Evolutionary conservation across 2,329 filamentous ascomycete species (phyloP).

Genomic region (Ophiostoma sp.): DNA sequence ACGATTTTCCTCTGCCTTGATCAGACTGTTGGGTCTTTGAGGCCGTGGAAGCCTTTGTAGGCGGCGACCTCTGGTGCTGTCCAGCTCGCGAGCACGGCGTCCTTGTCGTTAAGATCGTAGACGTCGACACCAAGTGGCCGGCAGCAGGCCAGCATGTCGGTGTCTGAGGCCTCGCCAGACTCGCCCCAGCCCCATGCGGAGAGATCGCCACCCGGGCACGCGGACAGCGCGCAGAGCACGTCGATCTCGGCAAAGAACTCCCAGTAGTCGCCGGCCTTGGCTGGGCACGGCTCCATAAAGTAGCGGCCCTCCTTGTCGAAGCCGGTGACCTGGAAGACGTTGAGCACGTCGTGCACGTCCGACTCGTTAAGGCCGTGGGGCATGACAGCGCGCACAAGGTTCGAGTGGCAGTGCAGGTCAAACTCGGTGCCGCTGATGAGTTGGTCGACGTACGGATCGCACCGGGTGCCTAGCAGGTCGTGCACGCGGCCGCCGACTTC

Average conservation of each 20-base stretch:
- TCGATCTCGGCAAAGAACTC: conserved; percentile 79
- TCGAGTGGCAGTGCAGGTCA: conserved; percentile 80
- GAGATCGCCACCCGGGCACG: conserved; percentile 75
- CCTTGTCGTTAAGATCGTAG: conserved; percentile 33
- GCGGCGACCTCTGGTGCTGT: conserved; percentile 6
- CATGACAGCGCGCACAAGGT: conserved; percentile 66
- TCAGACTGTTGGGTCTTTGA: conserved; percentile 2
- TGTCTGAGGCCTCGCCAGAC: conserved; percentile 45
- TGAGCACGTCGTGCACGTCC: conserved; percentile 80
- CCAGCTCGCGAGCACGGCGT: conserved; percentile 6
- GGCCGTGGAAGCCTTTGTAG: conserved; percentile 13
- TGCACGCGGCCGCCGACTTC: conserved; percentile 63
- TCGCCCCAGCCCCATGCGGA: conserved; percentile 76
- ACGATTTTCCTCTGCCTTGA: not conserved
- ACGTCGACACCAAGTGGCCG: conserved; percentile 70
- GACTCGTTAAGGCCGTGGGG: conserved; percentile 63
- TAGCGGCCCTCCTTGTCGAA: conserved; percentile 66
- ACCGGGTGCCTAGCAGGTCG: conserved; percentile 75
- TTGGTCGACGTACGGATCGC: conserved; percentile 76
- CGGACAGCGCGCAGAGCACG: conserved; percentile 49
- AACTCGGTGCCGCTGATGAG: conserved; percentile 66
- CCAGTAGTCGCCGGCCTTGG: conserved; percentile 52
- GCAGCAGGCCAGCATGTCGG: conserved; percentile 65
- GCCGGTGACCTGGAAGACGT: conserved; percentile 80
- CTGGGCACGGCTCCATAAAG: conserved; percentile 61